Percentiles rank a stretch among this genome's conserved stretches.
phyloP scores from a whole-genome alignment of 768 basidiomycete species.

The Mycena alexandri region DNA sequence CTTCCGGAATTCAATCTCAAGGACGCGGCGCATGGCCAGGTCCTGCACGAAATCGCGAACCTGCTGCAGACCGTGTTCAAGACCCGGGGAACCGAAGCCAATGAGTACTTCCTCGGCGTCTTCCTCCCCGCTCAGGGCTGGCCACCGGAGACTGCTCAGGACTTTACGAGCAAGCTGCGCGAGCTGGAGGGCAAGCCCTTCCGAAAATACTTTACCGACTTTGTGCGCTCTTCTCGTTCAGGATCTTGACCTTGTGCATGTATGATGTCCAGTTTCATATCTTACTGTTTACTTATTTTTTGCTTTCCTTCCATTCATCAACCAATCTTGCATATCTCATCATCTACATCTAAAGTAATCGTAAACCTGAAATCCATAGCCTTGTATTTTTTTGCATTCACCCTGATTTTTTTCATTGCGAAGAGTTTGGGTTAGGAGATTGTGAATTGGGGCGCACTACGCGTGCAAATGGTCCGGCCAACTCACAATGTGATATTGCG shows the following conservation, averaged over 20 bases:
- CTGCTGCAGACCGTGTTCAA: constrained; percentile 84
- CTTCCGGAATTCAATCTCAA: constrained; percentile 86
- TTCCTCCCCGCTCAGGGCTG: constrained; percentile 93
- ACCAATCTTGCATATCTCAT: too few relatives aligned
- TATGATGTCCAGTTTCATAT: too few relatives aligned
- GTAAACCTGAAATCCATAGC: too few relatives aligned
- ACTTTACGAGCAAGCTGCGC: constrained; percentile 82
- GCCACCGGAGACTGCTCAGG: constrained; percentile 80
- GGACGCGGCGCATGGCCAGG: constrained; percentile 68
- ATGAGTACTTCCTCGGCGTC: constrained; percentile 80
- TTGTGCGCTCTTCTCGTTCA: constrained; percentile 79
- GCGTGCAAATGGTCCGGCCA: too few relatives aligned
- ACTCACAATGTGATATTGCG: too few relatives aligned
- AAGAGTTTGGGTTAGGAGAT: too few relatives aligned
- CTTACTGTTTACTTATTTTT: too few relatives aligned
- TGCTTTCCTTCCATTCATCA: too few relatives aligned
- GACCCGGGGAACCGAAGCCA: constrained; percentile 84
- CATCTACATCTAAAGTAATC: too few relatives aligned
- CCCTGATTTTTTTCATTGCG: too few relatives aligned
- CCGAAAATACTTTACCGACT: constrained; percentile 89
- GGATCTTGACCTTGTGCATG: constrained; percentile 58
- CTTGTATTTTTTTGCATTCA: too few relatives aligned
- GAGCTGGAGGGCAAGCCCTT: constrained; percentile 82
- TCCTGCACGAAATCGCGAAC: constrained; percentile 89
- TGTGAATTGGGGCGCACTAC: too few relatives aligned